Conservation (phyloP, 2,329 filamentous ascomycete species). For the Penicillium digitatum region DNA sequence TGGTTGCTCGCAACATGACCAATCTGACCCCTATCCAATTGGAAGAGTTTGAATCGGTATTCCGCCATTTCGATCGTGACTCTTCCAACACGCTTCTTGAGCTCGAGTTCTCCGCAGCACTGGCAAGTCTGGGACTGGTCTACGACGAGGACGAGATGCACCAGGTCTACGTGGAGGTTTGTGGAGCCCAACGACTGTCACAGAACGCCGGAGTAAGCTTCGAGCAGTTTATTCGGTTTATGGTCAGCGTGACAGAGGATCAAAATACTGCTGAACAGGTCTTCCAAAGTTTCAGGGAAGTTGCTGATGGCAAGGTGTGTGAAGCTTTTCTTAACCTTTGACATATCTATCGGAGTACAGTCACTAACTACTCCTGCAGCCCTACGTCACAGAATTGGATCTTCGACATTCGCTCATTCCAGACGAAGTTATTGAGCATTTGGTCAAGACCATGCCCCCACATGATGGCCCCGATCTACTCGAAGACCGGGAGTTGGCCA, state of each 20-base stretch:
- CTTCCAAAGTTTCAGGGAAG: constrained; percentile 94
- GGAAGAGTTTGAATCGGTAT: constrained; percentile 97
- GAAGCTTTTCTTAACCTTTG: not conserved
- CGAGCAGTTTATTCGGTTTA: constrained; percentile 98
- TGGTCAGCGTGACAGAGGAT: constrained; percentile 98
- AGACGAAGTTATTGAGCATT: constrained; percentile 92
- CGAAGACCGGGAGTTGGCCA: constrained; percentile 75
- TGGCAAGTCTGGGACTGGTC: constrained; percentile 90
- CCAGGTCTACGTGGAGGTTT: constrained; percentile 85
- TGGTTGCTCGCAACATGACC: constrained; percentile 97
- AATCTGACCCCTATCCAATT: constrained; percentile 97
- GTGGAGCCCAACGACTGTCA: constrained; percentile 55
- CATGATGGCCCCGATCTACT: constrained; percentile 82
- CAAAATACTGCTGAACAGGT: constrained; percentile 98
- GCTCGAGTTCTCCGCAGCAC: constrained; percentile 89
- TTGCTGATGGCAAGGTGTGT: constrained; percentile 84
- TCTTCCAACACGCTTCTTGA: constrained; percentile 85
- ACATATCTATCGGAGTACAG: too few species aligned
- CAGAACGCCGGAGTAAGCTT: constrained; percentile 74
- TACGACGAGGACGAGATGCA: constrained; percentile 99
- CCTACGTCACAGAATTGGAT: constrained; percentile 97
- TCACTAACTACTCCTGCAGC: constrained; percentile 42
- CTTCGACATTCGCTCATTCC: constrained; percentile 90
- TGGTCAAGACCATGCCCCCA: constrained; percentile 78
- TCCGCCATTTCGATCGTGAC: constrained; percentile 95